These are phyloP conservation scores for Hylodesmum podocarpum DNA, from an alignment of 306 rosid genomes.

Conservation along the genomic window DNA sequence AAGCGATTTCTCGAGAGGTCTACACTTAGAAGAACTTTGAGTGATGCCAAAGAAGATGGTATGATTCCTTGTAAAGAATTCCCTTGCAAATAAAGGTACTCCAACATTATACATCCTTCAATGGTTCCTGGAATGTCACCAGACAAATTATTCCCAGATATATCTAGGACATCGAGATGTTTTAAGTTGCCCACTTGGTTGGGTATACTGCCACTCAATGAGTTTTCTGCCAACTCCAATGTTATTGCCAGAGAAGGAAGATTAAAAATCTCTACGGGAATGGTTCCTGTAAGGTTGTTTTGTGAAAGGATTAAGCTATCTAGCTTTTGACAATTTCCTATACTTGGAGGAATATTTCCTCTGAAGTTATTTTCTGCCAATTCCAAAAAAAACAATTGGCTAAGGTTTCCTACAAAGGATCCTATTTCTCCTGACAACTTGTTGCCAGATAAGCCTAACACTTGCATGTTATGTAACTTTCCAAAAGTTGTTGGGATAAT, in stretches of 20 bases:
- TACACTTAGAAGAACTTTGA: background rate
- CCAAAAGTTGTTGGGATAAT: background rate
- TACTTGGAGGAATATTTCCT: background rate
- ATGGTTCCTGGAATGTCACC: background rate
- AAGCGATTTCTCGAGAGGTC: background rate
- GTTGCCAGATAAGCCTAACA: no score
- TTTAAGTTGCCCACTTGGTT: background rate
- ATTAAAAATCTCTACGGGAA: background rate
- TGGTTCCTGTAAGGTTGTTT: background rate
- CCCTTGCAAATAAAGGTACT: background rate
- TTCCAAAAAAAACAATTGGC: background rate
- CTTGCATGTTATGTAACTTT: no score
- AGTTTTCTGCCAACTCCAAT: background rate
- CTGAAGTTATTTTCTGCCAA: background rate
- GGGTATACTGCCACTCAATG: background rate
- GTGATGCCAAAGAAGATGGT: background rate
- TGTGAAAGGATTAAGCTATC: background rate
- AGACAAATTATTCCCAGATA: background rate
- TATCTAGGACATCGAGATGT: background rate
- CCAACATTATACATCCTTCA: background rate
- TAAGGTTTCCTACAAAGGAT: background rate
- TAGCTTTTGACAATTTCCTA: background rate
- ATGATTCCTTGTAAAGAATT: background rate
- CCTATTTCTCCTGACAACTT: background rate
- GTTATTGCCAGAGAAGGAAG: background rate